Base-by-base conservation (phyloP, 805 yeast species). In the Monosporozyma solicola region DNA sequence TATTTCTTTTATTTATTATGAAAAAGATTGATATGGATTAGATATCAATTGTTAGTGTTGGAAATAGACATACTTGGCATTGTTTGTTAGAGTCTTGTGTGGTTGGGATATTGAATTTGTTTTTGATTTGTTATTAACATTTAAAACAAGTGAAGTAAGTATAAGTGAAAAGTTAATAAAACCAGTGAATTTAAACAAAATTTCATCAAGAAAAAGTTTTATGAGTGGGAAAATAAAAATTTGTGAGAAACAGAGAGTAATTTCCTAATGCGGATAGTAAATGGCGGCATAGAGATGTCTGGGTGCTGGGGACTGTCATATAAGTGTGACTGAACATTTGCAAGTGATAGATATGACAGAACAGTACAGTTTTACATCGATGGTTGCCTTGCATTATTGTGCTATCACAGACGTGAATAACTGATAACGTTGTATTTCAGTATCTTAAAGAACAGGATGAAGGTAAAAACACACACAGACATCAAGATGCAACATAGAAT, bases 31-130 rank as follows among this genome's bases (percentile, higher is more conserved):
- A 29, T 15, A n/a, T 27, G 20, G 25, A 27, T 45, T 29, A 16
- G n/a, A 45, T 29, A 45, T 31, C 25, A 41, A 47, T 32, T 41
- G 49, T 32, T 29, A 25, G 25, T 29, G 45, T 13, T 16, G 25
- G 31, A 44, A 20, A n/a, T 20, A 41, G 49, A 57, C 61, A 51
- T 57, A 59, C 62, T 57, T 59, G 62, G 61, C 61, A 59, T 59
- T 41, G 50, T 52, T 11, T 22, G 8, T 46, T 43, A 27, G 5
- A 27, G 11, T 39, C 25, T 39, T 7, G 41, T 15, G 41, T 37
- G 22, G 8, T 7, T 15, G 41, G 20, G 20, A 20, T 20, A 15
- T 13, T 5, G 22, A 15, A 37, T 37, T 15, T 11, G 41, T 15
- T 8, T 20, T 39, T 6, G 24, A 1, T 6, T 39, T 16, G 24